Evolutionary conservation across 108 stramenopile species (phyloP), one percentile per base, ranked within the genome.

Genomic region (Bacterosira constricta): DNA sequence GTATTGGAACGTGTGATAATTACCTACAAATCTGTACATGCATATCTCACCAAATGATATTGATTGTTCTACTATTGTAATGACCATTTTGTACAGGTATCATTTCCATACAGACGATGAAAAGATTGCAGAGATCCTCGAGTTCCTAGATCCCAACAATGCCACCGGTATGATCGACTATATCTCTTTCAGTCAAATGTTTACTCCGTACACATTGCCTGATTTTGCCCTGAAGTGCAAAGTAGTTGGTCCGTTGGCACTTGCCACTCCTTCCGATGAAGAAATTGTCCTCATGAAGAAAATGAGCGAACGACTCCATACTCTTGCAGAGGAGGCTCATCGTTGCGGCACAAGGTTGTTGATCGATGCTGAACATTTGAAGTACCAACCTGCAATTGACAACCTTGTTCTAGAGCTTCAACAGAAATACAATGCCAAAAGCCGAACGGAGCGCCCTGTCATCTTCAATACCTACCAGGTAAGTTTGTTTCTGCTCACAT

Each of bases 371-470:
- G 99, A 99, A 73, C 98, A 98, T 63, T 75, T 60, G 4, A 89
- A 90, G 72, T 93, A 93, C 59, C 99, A 99, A 82, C 97, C 99
- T 0, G 97, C 97, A 30, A 99, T 99, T 72, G 99, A 99, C 76
- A 76, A 85, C 56, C 61, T 95, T 41, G 89, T 90, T 12, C 29
- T 90, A 11, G 79, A 86, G 35, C 81, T 98, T 12, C 90, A 96
- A 77, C 84, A 84, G 31, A 64, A 75, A 41, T 91, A 74, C 89
- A 96, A 97, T 60, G 70, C 67, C 26, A 47, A 54, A 18, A 79
- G 72, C 31, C 26, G 31, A 9, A 71, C 61, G 23, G 84, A 84
- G 34, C 65, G 71, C 6, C 89, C 91, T 13, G 70, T 92, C 47
- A 84, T 97, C 39, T 97, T 90, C 85, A 90, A 90, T 60, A 96